phyloP scores from a whole-genome alignment of 805 yeast species.

The Saturnispora bothae region DNA sequence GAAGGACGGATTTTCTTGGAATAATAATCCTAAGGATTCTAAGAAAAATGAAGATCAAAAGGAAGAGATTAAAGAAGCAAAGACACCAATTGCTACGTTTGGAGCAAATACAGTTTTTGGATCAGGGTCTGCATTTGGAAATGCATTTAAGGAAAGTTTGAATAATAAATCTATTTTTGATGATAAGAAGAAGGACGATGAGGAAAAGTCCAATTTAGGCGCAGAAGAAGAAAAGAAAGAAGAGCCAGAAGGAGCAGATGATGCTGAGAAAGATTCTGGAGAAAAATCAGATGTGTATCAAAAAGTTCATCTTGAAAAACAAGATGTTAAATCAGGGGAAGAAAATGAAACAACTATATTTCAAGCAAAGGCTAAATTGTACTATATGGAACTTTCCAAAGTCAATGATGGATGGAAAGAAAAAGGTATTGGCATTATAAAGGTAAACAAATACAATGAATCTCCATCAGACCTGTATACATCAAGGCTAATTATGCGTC shows the following conservation, averaged over 20 bases:
- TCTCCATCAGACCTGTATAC: slow-evolving; percentile 28
- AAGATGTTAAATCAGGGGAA: slow-evolving; percentile 73
- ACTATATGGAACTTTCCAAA: slow-evolving; percentile 57
- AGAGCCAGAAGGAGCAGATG: slow-evolving; percentile 17
- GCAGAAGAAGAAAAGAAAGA: slow-evolving; percentile 12
- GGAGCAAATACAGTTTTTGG: slow-evolving; percentile 27
- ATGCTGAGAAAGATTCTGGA: slow-evolving; percentile 19
- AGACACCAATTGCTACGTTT: not conserved
- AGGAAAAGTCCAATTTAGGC: slow-evolving; percentile 8
- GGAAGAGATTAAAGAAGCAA: slow-evolving; percentile 2
- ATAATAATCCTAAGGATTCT: slow-evolving; percentile 3
- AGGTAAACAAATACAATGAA: slow-evolving; percentile 42
- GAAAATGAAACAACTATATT: slow-evolving; percentile 68
- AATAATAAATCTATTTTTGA: slow-evolving; percentile 52
- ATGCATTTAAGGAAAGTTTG: slow-evolving; percentile 45
- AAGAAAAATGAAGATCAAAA: not conserved
- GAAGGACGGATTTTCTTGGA: slow-evolving; percentile 28
- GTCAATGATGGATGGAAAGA: slow-evolving; percentile 87
- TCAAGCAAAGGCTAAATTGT: slow-evolving; percentile 67
- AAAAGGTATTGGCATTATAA: slow-evolving; percentile 83
- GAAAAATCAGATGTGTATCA: slow-evolving; percentile 29
- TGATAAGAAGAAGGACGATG: slow-evolving; percentile 13
- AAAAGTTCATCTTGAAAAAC: slow-evolving; percentile 51
- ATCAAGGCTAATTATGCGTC: slow-evolving; percentile 79
- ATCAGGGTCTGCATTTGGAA: slow-evolving; percentile 35